phyloP scores from a whole-genome alignment of 371 early-diverging fungal species.

The Haplosporangium sp. region DNA sequence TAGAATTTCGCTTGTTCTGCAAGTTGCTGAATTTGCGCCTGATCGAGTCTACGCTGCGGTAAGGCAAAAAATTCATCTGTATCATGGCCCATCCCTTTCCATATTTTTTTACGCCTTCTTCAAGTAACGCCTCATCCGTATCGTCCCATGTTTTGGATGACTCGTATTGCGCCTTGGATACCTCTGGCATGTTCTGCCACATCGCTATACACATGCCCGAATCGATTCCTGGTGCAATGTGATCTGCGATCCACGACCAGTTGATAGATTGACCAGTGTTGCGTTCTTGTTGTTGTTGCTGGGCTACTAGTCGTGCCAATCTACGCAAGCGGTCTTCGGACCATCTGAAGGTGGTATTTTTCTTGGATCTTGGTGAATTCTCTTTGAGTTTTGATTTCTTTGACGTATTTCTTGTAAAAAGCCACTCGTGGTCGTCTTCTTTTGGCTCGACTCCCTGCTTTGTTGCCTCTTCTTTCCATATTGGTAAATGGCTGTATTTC shows the following conservation, averaged over 20 bases:
- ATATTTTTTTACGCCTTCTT: conserved; percentile 9
- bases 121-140: conserved; percentile 15
- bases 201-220: conserved; percentile 33
- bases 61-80: conserved; percentile 13
- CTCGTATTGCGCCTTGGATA: background rate
- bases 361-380: background rate
- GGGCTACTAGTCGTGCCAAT: conserved; percentile 27
- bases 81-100: conserved; percentile 33
- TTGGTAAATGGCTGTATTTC: conserved; percentile 25
- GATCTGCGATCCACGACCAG: conserved; percentile 51
- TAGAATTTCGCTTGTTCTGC: conserved; percentile 5
- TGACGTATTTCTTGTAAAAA: conserved; percentile 10
- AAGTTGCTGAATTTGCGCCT: conserved; percentile 42
- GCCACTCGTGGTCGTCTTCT: conserved; percentile 17
- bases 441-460: conserved; percentile 9
- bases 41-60: conserved; percentile 41
- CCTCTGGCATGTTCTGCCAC: conserved; percentile 32
- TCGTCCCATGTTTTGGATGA: conserved; percentile 26
- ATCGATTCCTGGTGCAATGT: conserved; percentile 47
- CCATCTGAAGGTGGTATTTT: conserved; percentile 11
- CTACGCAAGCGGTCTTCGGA: conserved; percentile 10
- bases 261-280: conserved; percentile 16
- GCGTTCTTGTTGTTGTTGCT: conserved; percentile 27
- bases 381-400: background rate
- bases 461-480: conserved; percentile 23